Evolutionary conservation across 1,139 yeast genomes (phyloP).

Genomic region (Saccharomyces hybrid): DNA sequence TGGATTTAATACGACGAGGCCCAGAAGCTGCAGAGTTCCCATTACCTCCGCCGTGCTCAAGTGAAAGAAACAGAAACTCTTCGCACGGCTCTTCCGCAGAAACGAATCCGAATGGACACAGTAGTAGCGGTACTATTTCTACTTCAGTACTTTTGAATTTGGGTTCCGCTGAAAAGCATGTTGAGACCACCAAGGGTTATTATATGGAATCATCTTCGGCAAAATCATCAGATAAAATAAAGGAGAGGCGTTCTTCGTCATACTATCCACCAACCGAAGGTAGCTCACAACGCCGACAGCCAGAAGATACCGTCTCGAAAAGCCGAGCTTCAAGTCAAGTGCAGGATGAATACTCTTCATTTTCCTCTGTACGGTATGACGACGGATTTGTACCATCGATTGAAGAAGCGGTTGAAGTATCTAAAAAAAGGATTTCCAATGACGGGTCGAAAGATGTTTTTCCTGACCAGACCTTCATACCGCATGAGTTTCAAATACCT

Average conservation of each 20-base stretch:
- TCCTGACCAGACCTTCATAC: conserved; percentile 5
- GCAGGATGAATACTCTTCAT: not conserved
- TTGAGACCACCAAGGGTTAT: not conserved
- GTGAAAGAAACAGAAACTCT: not conserved
- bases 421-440: conserved; percentile 12
- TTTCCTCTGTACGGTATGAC: conserved; percentile 7
- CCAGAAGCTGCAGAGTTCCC: not conserved
- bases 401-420: conserved; percentile 17
- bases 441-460: not conserved
- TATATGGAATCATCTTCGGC: not conserved
- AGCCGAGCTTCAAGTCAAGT: not conserved
- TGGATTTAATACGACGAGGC: not conserved
- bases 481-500: conserved; percentile 11
- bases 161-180: not conserved
- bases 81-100: not conserved
- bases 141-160: conserved; percentile 8
- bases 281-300: not conserved
- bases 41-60: not conserved
- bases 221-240: not conserved
- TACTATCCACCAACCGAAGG: not conserved
- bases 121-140: conserved; percentile 10
- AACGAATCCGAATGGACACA: not conserved
- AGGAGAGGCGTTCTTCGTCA: not conserved
- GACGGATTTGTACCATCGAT: conserved; percentile 12
- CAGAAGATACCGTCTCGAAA: not conserved